Base-by-base conservation (phyloP, 805 yeast species). In the Candida silvicultrix region DNA sequence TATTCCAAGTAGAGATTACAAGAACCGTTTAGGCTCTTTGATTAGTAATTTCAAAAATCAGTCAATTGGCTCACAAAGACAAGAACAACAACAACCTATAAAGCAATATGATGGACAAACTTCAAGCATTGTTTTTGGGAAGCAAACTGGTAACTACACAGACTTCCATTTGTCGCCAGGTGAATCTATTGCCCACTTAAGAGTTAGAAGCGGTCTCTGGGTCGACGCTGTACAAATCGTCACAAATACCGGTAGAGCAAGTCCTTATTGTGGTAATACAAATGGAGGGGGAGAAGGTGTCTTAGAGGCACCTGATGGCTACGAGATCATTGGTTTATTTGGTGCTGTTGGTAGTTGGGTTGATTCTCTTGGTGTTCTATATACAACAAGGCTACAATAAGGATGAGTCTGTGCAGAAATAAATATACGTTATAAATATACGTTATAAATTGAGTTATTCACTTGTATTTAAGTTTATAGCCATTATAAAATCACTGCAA, bases 151-250 rank as follows among this genome's bases (percentile, higher is more conserved):
- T 10, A 70, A 77, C 47, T 81, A 71, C 50, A 58, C 81, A 0
- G 89, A 83, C 48, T 75, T 83, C 47, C 60, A 58, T 1, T 55
- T 89, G n/a, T 67, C 68, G 3, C 62, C 61, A 0, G 86, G 80
- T 41, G 96, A 92, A 59, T 48, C 52, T 10, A 67, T 92, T 8
- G 61, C 70, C 3, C 84, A 83, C 22, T 67, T 90, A 45, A 71
- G 74, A 38, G 66, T 89, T 40, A 72, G 95, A 52, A 71, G 80
- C 38, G 98, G 98, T 11, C 80, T 73, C 2, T 94, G 98, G 97
- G 70, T 94, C 5, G 98, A 94, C 69, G 96, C 84, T 1, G 68
- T 88, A 20, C 94, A 86, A 59, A 67, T 94, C 31, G 70, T 80
- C 18, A 85, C 95, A 2, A 69, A 67, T 46, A 59, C 59, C 4